Evolutionary conservation across 2,329 filamentous ascomycete species (phyloP), one percentile per base, ranked within the genome.

Genomic region (Teratosphaeria destructans): DNA sequence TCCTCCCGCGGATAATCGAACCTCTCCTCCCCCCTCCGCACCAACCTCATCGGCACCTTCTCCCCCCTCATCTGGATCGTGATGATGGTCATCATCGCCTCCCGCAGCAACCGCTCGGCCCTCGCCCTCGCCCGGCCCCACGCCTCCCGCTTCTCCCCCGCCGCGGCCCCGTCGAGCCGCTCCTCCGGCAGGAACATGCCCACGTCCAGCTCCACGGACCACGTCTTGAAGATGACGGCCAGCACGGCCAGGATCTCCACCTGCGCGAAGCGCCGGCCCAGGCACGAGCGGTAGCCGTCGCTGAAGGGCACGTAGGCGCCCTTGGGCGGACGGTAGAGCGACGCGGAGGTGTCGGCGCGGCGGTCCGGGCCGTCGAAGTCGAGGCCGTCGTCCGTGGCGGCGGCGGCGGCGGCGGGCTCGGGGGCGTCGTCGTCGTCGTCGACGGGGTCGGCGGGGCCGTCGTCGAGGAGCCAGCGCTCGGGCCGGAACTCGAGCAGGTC

Each of bases 181-280:
- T 71, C 73, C 39, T 79, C 77, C 26, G 64, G 71, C 19, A 76
- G 67, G 60, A 70, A 78, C 57, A 75, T 73, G 59, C 77, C 75
- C 8, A 89, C 85, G 2, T 84, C 86, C 60, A 91, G 77, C 75
- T 92, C 88, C 5, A 91, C 76, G 68, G 82, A 87, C 69, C 87
- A 84, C 54, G 80, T 72, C 55, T 75, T 74, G 68, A 82, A 81
- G 26, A 83, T 75, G 5, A 79, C 74, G 0, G 81, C 79, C 5
- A 83, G 66, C 2, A 77, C 78, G 2, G 79, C 79, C 6, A 82
- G 70, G n/a, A 82, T 75, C 69, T 83, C 81, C 39, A 82, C 78
- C 68, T 82, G 81, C 2, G 81, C 81, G 66, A 83, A 83, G 7
- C 81, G 76, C 67, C 80, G 73, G 19, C 82, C 81, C 26, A 84